Conservation (phyloP, 1,284 basidiomycete species). For the Macrocybe sp. region DNA sequence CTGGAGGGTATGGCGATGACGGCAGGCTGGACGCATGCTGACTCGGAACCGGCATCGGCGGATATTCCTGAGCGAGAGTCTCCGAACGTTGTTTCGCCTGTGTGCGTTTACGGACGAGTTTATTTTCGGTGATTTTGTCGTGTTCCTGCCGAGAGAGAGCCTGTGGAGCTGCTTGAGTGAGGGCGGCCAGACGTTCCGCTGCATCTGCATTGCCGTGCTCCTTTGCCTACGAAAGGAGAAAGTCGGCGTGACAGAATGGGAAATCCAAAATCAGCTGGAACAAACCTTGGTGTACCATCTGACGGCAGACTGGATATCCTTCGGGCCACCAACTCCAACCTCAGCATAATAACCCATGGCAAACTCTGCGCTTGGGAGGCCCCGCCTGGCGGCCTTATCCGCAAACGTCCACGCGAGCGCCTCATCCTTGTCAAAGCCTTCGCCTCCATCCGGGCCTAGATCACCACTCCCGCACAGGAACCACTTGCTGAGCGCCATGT, state of each 20-base stretch:
- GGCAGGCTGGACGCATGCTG: background rate
- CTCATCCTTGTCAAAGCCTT: slow-evolving; percentile 86
- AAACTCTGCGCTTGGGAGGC: slow-evolving; percentile 83
- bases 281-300: slow-evolving; percentile 68
- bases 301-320: slow-evolving; percentile 59
- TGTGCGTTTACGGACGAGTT: slow-evolving; percentile 80
- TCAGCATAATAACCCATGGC: slow-evolving; percentile 93
- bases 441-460: slow-evolving; percentile 43
- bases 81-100: slow-evolving; percentile 78
- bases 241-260: background rate
- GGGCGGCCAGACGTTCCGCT: slow-evolving; percentile 63
- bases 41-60: slow-evolving; percentile 11
- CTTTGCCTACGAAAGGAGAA: slow-evolving; percentile 45
- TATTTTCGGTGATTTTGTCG: slow-evolving; percentile 71
- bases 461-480: slow-evolving; percentile 75
- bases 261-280: slow-evolving; percentile 8
- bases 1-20: background rate
- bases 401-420: slow-evolving; percentile 85
- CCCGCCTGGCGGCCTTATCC: slow-evolving; percentile 82
- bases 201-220: slow-evolving; percentile 85
- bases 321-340: slow-evolving; percentile 69
- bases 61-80: slow-evolving; percentile 16
- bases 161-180: slow-evolving; percentile 54
- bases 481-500: slow-evolving; percentile 96
- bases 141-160: slow-evolving; percentile 77